Evolutionary conservation across 1,284 basidiomycete species (phyloP), one percentile per base, ranked within the genome.

Genomic region (Phenoliferia sp.): DNA sequence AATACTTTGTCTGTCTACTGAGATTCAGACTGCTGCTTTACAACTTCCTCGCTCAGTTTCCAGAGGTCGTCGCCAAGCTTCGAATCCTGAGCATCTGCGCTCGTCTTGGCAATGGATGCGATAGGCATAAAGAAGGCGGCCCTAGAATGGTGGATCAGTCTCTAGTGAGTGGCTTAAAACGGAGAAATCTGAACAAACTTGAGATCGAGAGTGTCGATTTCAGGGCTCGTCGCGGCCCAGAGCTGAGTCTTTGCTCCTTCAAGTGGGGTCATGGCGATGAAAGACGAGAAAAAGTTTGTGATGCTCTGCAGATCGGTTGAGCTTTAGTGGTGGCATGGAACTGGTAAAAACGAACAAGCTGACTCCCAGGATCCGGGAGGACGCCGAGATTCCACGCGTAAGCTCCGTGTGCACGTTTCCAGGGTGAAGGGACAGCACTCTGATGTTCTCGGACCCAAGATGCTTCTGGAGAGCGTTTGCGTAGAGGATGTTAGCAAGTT

Each of bases 231-330:
- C 12, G 74, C 74, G 3, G 77, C 77, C 64, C 77, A 79, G 3
- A 78, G 69, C 65, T 75, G 75, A 2, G 76, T 79, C 55, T 73
- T 65, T 12, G 78, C 78, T 29, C 78, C 78, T 3, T 76, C 73
- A 22, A 71, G 61, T 0, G 73, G 62, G 22, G 69, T 60, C 61
- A 74, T 74, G 32, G 59, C 33, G 60, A 66, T 33, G 29, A 7
- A 26, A 1, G 26, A 32, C 10, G 58, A 39, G 2, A 39, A 10
- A 26, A 9, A 22, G 0, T 29, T 6, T 22, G 57, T 52, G 6
- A 57, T 10, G 7, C 16, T 16, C 68, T 69, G 62, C 10, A 55
- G n/a, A 7, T 29, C 26, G 10, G 44, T 22, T 44, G 29, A 61
- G 28, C 50, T 16, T 58, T 7, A n/a, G 19, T 15, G 3, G 9